Evolutionary conservation across 805 yeast species (phyloP).

Genomic region (Barnettozyma pratensis): DNA sequence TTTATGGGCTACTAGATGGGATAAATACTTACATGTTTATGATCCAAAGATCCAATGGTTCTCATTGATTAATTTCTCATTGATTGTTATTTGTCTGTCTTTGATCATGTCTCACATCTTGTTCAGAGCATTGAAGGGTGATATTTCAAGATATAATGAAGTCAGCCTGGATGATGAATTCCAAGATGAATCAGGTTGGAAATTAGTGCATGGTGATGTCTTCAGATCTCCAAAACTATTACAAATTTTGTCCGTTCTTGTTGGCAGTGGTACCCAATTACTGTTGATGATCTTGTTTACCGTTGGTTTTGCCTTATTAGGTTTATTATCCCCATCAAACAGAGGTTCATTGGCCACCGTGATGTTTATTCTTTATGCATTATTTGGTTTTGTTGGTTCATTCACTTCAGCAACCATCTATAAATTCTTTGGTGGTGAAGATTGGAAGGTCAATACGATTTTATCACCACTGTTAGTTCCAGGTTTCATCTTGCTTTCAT

Average conservation of each 20-base stretch:
- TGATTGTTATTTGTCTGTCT: constrained; percentile 74
- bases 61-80: constrained; percentile 79
- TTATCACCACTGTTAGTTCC: constrained; percentile 86
- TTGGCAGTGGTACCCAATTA: constrained; percentile 87
- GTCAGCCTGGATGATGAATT: constrained; percentile 82
- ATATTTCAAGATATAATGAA: constrained; percentile 84
- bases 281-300: constrained; percentile 71
- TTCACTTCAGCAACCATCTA: constrained; percentile 82
- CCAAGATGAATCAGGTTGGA: constrained; percentile 96
- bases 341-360: constrained; percentile 92
- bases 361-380: constrained; percentile 76
- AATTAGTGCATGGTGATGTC: constrained; percentile 90
- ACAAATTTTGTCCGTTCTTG: constrained; percentile 68
- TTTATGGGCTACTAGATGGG: constrained; percentile 99
- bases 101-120: constrained; percentile 75
- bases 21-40: constrained; percentile 84
- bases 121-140: constrained; percentile 74
- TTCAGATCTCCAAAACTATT: constrained; percentile 76
- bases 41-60: constrained; percentile 97
- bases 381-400: constrained; percentile 80
- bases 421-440: constrained; percentile 86
- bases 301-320: constrained; percentile 77
- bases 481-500: constrained; percentile 58
- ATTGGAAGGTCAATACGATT: constrained; percentile 81
- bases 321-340: constrained; percentile 88